phyloP scores from a whole-genome alignment of 768 basidiomycete genomes.

The Tephrocybe sp. region DNA sequence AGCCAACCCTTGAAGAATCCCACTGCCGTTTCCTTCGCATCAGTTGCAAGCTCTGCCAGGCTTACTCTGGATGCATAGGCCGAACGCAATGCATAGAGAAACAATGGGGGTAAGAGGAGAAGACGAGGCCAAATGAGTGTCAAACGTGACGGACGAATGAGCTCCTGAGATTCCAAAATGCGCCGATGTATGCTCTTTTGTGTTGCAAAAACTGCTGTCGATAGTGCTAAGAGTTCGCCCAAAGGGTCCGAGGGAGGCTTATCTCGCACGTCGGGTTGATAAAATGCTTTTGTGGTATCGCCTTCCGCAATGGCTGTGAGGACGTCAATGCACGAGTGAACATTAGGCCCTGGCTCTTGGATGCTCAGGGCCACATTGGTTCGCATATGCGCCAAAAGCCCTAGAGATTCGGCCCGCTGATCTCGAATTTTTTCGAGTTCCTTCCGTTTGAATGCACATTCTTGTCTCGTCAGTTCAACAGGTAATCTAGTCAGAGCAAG shows the following conservation, averaged over 20 bases:
- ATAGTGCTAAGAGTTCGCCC: constrained; percentile 21
- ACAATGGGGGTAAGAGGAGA: constrained; percentile 70
- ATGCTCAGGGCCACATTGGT: constrained; percentile 37
- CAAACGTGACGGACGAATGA: constrained; percentile 66
- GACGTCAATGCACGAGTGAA: constrained; percentile 15
- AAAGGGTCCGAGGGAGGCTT: constrained; percentile 4
- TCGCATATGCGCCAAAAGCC: constrained; percentile 56
- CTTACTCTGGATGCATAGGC: constrained; percentile 60
- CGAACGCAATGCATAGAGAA: constrained; percentile 45
- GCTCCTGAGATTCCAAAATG: constrained; percentile 28
- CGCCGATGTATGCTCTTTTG: constrained; percentile 25
- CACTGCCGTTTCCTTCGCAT: constrained; percentile 60
- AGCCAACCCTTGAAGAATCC: constrained; percentile 85
- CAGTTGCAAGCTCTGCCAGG: constrained; percentile 51
- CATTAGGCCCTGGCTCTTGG: constrained; percentile 14
- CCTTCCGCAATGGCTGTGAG: constrained; percentile 19
- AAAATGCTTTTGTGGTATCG: constrained; percentile 15
- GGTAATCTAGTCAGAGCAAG: constrained; percentile 43
- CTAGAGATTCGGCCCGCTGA: constrained; percentile 64
- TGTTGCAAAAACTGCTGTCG: constrained; percentile 27
- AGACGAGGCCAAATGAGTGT: constrained; percentile 81
- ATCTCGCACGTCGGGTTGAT: not conserved
- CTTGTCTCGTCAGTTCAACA: constrained; percentile 60
- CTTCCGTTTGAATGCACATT: constrained; percentile 59
- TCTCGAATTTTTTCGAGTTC: constrained; percentile 65